phyloP scores from a whole-genome alignment of 225 moss, liverwort and hornwort species.

The Takakia lepidozioides region DNA sequence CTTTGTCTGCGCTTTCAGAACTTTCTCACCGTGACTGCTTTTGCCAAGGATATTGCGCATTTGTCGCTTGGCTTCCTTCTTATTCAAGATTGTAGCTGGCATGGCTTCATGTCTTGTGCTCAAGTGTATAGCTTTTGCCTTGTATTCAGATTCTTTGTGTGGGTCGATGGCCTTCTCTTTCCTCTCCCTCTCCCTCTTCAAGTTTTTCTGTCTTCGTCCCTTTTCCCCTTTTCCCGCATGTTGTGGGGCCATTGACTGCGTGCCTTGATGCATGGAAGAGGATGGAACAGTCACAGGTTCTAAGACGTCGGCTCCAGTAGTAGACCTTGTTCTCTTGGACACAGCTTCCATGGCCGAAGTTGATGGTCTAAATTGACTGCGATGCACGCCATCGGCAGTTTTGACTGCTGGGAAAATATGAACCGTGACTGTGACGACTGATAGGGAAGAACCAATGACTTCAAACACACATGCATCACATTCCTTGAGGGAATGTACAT shows the following conservation, averaged over 20 bases:
- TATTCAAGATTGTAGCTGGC: too few relatives aligned
- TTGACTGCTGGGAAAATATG: constrained; percentile 29
- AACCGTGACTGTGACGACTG: constrained; percentile 9
- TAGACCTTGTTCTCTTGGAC: background rate
- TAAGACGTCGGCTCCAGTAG: background rate
- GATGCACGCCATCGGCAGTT: too few relatives aligned
- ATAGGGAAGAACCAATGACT: constrained; percentile 9
- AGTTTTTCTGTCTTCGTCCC: background rate
- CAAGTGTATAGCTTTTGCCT: too few relatives aligned
- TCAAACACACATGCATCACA: constrained; percentile 41
- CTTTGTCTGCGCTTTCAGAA: too few relatives aligned
- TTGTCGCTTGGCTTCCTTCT: background rate
- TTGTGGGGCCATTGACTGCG: too few relatives aligned
- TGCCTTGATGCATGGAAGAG: constrained; percentile 7
- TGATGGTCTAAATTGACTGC: too few relatives aligned
- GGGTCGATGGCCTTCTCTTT: too few relatives aligned
- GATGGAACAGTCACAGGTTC: constrained; percentile 2
- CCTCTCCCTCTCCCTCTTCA: too few relatives aligned
- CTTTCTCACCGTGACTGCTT: constrained; percentile 3
- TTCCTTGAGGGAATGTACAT: constrained; percentile 19
- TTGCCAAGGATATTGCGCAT: constrained; percentile 3
- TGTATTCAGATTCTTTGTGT: too few relatives aligned
- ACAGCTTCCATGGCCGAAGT: too few relatives aligned
- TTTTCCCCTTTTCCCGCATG: background rate
- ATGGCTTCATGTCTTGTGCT: too few relatives aligned